Evolutionary conservation across 2,329 filamentous ascomycete species (phyloP), one percentile per base, ranked within the genome.

Genomic region (Tolypocladium tropicale): DNA sequence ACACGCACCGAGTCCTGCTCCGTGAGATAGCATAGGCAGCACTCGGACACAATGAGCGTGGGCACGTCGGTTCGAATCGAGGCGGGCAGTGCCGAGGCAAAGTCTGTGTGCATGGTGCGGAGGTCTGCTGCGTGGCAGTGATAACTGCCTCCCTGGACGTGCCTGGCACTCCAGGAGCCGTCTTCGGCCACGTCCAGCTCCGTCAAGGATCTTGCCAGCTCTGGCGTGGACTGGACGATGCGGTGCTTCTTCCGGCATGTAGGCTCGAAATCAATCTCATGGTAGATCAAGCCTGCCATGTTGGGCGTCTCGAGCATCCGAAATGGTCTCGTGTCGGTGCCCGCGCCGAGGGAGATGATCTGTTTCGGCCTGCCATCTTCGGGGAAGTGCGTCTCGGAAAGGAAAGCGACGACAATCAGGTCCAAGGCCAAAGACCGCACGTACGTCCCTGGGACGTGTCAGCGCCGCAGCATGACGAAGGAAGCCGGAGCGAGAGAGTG

Each of bases 271-370:
- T 99, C 94, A 56, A 99, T 77, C 70, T 99, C 94, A 70, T 97
- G 92, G 70, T 97, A 99, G 57, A 87, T 69, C 21, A 96, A 70
- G 14, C 70, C 65, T 16, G 64, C 56, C 6, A 65, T 60, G 7
- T 58, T 54, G 0, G 74, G 68, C 18, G 73, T 68, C 10, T 81
- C 72, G 57, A 89, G 79, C 1, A 96, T 74, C 23, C 90, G 85
- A 66, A 96, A 91, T 58, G 85, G 87, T 18, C 94, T 83, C 7
- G 94, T 97, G 68, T 99, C 94, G 12, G 92, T 96, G 28, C 94
- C 94, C 18, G 94, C 93, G 33, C 94, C 94, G 1, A 99, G 80
- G 0, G 92, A 96, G 58, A 99, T 80, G 58, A 99, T 90, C 68
- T 99, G 94, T 59, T 82, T 83, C 49, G 72, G 59, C 2, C 64